Evolutionary conservation across 2,329 filamentous ascomycete species (phyloP).

Genomic region (Cadophora malorum): DNA sequence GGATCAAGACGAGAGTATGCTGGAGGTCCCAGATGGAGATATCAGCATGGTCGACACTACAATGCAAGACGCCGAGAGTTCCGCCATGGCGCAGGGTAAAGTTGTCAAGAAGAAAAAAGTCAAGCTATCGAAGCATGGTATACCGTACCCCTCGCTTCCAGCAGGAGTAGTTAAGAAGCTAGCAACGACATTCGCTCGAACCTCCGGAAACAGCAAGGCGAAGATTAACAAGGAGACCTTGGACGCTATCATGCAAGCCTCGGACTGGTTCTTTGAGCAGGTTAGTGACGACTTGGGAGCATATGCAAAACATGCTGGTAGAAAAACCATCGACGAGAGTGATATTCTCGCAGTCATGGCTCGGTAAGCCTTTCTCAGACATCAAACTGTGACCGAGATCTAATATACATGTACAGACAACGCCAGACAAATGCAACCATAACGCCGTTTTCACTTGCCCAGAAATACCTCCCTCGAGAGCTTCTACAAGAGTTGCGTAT

Average conservation of each 20-base stretch:
- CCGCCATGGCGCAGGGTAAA: constrained; percentile 28
- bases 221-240: constrained; percentile 78
- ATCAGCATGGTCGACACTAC: constrained; percentile 34
- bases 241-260: constrained; percentile 76
- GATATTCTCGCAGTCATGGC: constrained; percentile 84
- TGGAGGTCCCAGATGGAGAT: constrained; percentile 34
- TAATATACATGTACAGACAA: constrained; percentile 65
- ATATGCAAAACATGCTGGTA: constrained; percentile 81
- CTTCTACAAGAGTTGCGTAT: constrained; percentile 83
- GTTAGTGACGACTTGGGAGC: constrained; percentile 78
- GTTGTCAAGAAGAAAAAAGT: constrained; percentile 57
- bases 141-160: constrained; percentile 78
- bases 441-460: constrained; percentile 86
- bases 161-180: constrained; percentile 75
- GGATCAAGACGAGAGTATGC: constrained; percentile 18
- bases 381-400: constrained; percentile 3
- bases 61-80: constrained; percentile 25
- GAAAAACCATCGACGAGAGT: constrained; percentile 84
- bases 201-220: constrained; percentile 67
- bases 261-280: constrained; percentile 93
- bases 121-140: constrained; percentile 71
- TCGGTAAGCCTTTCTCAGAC: constrained; percentile 62
- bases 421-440: constrained; percentile 73
- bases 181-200: constrained; percentile 73
- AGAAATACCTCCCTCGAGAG: constrained; percentile 81